Percentiles rank a stretch among this genome's conserved stretches.
Conservation (phyloP, 176 grass and related monocot species). For the Puya raimondii region DNA sequence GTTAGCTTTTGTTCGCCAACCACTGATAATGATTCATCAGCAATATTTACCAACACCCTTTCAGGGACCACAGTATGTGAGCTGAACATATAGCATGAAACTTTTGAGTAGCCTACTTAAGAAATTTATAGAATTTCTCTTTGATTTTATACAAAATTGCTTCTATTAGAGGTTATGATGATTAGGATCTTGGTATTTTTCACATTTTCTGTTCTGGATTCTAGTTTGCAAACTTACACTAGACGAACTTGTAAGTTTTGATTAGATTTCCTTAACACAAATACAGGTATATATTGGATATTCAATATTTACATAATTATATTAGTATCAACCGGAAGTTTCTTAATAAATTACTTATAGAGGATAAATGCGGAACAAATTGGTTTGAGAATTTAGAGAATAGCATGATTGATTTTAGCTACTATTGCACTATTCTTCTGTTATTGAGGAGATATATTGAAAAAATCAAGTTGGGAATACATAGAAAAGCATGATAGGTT, state of each 20-base stretch:
- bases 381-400: too few species aligned
- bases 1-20: conserved; percentile 50
- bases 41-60: conserved; percentile 53
- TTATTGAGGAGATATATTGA: too few species aligned
- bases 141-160: not conserved
- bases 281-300: too few species aligned
- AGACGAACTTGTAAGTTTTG: too few species aligned
- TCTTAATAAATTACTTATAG: too few species aligned
- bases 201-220: too few species aligned
- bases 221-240: too few species aligned
- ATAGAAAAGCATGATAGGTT: not conserved
- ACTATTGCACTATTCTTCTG: not conserved
- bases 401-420: not conserved
- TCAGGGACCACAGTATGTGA: conserved; percentile 63
- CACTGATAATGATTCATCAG: conserved; percentile 31
- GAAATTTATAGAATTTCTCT: not conserved
- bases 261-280: too few species aligned
- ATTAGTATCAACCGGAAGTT: too few species aligned
- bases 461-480: too few species aligned
- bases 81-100: not conserved
- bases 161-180: not conserved
- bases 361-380: too few species aligned
- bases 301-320: too few species aligned
- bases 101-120: not conserved
- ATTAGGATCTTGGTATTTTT: not conserved